phyloP scores from a whole-genome alignment of 139 green algal genomes.

The Zygnema cylindricum region DNA sequence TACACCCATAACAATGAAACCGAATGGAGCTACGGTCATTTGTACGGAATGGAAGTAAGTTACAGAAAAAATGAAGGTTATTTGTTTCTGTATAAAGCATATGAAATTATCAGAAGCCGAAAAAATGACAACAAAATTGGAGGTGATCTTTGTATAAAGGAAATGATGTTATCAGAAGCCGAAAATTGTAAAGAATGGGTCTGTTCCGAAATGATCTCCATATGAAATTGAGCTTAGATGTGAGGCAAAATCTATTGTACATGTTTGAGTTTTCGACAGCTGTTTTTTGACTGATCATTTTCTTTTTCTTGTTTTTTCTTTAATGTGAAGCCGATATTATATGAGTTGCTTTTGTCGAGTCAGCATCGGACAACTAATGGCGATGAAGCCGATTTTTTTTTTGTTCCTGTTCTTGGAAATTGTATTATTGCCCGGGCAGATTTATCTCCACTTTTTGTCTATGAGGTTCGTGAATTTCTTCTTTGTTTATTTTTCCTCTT shows the following conservation, averaged over 20 bases:
- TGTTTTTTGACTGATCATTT: neutral
- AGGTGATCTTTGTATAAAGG: neutral
- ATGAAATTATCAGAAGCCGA: too few relatives aligned
- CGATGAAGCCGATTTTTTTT: conserved; percentile 49
- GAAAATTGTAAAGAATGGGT: too few relatives aligned
- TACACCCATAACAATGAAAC: conserved; percentile 22
- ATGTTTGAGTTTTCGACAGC: too few relatives aligned
- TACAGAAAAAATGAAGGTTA: neutral
- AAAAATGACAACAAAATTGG: too few relatives aligned
- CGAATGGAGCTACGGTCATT: neutral
- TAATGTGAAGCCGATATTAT: conserved; percentile 5
- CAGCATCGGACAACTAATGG: conserved; percentile 32
- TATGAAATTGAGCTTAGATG: too few relatives aligned
- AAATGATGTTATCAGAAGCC: too few relatives aligned
- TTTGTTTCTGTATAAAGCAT: too few relatives aligned
- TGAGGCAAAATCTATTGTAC: too few relatives aligned
- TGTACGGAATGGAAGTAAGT: conserved; percentile 46
- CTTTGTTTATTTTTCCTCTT: too few relatives aligned
- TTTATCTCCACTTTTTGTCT: conserved; percentile 15
- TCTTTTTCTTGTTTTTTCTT: too few relatives aligned
- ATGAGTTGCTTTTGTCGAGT: conserved; percentile 32
- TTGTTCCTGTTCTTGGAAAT: conserved; percentile 33
- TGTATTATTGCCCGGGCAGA: conserved; percentile 37
- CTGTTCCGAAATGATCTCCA: too few relatives aligned
- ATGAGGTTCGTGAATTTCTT: too few relatives aligned